Evolutionary conservation across 345 rosid genomes (phyloP), one percentile per base, ranked within the genome.

Genomic region (Brassica nigra): DNA sequence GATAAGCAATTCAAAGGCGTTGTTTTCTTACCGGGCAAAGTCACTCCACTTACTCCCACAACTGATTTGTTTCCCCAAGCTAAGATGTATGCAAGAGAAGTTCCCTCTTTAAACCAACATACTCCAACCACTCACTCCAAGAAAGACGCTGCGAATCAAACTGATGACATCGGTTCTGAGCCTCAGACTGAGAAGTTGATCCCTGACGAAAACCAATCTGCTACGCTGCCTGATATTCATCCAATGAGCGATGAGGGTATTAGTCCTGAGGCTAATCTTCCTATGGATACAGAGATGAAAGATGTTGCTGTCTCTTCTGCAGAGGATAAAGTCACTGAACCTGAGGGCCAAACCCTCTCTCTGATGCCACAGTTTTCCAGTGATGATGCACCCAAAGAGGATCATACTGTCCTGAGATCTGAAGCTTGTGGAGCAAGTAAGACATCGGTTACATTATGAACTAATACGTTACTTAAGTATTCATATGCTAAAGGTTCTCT

Each of bases 21-120:
- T 47, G 89, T 88, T 65, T 92, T 92, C 83, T 78, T 86, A 39
- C 93, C 95, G 0, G 86, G 86, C 0, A 82, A 62, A 79, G 83
- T 85, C 64, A 62, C 71, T 80, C 95, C 97, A 2, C 49, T 92
- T 59, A 86, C 90, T 29, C 78, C 85, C 30, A 73, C 81, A 42
- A 89, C 87, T 86, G 97, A 92, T 81, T 83, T 92, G 73, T 91
- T 91, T 74, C 97, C 93, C 6, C 80, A 84, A 76, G 91, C 82
- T 69, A 87, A 73, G 84, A 92, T 90, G 95, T 83, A 82, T 62
- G 73, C 31, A 79, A 5, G 58, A 47, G 55, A 47, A 47, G 55
- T 47, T 12, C 55, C 16, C 0, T 47, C 62, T 68, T 55, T 68
- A 36, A 75, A 58, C 73, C 82, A 78, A 31, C 82, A 57, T 59